Conservation (phyloP, 495 filamentous ascomycete genomes). For the Aspergillus wentii region DNA sequence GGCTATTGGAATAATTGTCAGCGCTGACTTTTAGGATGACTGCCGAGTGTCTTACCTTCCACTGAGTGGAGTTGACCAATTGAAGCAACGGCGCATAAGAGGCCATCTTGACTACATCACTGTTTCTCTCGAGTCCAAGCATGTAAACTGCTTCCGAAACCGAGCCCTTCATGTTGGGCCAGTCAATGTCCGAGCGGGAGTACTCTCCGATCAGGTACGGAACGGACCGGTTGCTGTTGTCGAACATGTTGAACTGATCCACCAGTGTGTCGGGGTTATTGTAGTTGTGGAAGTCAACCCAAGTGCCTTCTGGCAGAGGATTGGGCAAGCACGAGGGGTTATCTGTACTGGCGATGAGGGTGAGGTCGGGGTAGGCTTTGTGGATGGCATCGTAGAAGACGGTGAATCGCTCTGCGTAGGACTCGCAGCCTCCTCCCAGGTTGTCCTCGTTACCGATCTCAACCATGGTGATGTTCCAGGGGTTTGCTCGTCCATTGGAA, state of each 20-base stretch:
- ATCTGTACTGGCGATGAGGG: conserved; percentile 46
- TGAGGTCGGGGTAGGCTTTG: conserved; percentile 55
- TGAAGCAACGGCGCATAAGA: conserved; percentile 39
- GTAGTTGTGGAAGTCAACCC: conserved; percentile 43
- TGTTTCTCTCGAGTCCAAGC: conserved; percentile 58
- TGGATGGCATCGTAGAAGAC: conserved; percentile 53
- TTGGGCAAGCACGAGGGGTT: conserved; percentile 27
- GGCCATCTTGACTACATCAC: conserved; percentile 44
- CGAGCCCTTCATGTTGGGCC: conserved; percentile 46
- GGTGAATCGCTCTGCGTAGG: conserved; percentile 56
- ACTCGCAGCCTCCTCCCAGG: conserved; percentile 43
- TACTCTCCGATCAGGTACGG: conserved; percentile 47
- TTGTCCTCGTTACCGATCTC: conserved; percentile 65
- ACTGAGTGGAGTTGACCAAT: conserved; percentile 30
- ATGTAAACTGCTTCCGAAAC: conserved; percentile 59
- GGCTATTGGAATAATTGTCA: conserved; percentile 10
- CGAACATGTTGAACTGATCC: conserved; percentile 45
- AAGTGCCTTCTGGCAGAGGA: conserved; percentile 21
- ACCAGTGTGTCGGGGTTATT: conserved; percentile 37
- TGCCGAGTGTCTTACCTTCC: conserved; percentile 17
- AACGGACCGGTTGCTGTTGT: conserved; percentile 30
- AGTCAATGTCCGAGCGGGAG: conserved; percentile 43
- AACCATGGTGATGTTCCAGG: conserved; percentile 54
- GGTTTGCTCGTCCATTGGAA: conserved; percentile 50
- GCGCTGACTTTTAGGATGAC: conserved; percentile 1